Percentiles rank a stretch among this genome's conserved stretches.
Evolutionary conservation across 768 basidiomycete species (phyloP).

Genomic region (Podaxis sp.): DNA sequence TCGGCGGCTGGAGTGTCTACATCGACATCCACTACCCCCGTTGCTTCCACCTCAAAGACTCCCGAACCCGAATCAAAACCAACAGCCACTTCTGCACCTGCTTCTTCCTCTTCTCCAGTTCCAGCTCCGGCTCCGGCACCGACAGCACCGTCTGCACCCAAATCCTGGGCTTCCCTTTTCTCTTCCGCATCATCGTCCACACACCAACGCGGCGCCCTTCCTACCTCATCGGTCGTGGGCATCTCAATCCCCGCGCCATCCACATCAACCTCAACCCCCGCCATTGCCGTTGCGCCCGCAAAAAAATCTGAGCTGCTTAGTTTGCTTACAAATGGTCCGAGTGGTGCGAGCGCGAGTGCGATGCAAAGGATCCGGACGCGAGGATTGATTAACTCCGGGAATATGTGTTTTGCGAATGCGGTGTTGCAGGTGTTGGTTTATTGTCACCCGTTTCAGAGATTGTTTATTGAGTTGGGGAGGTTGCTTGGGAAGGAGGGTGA

Average conservation of each 20-base stretch:
- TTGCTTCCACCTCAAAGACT: slow-evolving; percentile 4
- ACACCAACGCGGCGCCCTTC: slow-evolving; percentile 48
- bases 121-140: slow-evolving; percentile 12
- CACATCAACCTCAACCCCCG: slow-evolving; percentile 25
- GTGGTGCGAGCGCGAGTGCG: slow-evolving; percentile 1
- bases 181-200: slow-evolving; percentile 33
- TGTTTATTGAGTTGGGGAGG: slow-evolving; percentile 72
- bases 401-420: slow-evolving; percentile 97
- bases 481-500: slow-evolving; percentile 30
- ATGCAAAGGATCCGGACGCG: slow-evolving; percentile 53
- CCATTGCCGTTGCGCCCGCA: slow-evolving; percentile 28
- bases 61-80: neutral
- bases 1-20: slow-evolving; percentile 5
- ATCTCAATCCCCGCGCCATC: slow-evolving; percentile 61
- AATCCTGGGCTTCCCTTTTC: slow-evolving; percentile 77
- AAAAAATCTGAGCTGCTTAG: slow-evolving; percentile 51
- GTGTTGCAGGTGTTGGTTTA: slow-evolving; percentile 90
- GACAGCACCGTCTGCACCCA: slow-evolving; percentile 32
- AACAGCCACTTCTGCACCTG: slow-evolving; percentile 3
- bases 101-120: slow-evolving; percentile 6
- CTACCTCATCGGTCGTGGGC: slow-evolving; percentile 69
- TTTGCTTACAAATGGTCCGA: slow-evolving; percentile 46
- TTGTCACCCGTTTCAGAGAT: slow-evolving; percentile 78
- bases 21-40: slow-evolving; percentile 9
- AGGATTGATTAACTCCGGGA: slow-evolving; percentile 91